Conservation (phyloP, 257 asterid species). For the Capsicum chinense region DNA sequence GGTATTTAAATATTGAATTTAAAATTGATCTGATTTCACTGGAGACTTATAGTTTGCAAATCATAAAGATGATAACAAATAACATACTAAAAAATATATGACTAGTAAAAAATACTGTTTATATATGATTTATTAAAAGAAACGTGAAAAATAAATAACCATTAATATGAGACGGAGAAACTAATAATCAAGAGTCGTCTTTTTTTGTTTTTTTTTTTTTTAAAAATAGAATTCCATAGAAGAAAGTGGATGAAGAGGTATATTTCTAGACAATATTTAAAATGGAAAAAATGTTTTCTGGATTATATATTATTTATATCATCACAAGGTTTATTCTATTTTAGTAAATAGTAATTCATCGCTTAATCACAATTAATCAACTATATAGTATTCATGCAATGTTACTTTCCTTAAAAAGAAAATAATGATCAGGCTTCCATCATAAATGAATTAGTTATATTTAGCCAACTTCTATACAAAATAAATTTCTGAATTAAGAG, state of each 20-base stretch:
- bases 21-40: too few relatives aligned
- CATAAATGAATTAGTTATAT: background rate
- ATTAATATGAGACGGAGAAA: too few relatives aligned
- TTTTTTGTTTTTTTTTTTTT: too few relatives aligned
- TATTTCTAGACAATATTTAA: too few relatives aligned
- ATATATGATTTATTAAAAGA: too few relatives aligned
- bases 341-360: background rate
- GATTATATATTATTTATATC: background rate
- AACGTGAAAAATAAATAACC: too few relatives aligned
- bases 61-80: too few relatives aligned
- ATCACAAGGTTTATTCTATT: background rate
- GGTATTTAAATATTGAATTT: too few relatives aligned
- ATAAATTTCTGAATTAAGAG: background rate
- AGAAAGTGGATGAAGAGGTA: background rate
- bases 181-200: background rate
- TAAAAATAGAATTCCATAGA: background rate
- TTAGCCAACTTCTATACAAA: background rate
- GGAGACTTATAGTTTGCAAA: too few relatives aligned
- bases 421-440: background rate
- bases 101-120: too few relatives aligned
- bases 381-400: background rate
- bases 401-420: background rate
- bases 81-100: too few relatives aligned
- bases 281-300: background rate
- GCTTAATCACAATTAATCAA: slow-evolving; percentile 7